Evolutionary conservation across 768 basidiomycete species (phyloP), one percentile per base, ranked within the genome.

Genomic region (Gelatoporia subvermispora): DNA sequence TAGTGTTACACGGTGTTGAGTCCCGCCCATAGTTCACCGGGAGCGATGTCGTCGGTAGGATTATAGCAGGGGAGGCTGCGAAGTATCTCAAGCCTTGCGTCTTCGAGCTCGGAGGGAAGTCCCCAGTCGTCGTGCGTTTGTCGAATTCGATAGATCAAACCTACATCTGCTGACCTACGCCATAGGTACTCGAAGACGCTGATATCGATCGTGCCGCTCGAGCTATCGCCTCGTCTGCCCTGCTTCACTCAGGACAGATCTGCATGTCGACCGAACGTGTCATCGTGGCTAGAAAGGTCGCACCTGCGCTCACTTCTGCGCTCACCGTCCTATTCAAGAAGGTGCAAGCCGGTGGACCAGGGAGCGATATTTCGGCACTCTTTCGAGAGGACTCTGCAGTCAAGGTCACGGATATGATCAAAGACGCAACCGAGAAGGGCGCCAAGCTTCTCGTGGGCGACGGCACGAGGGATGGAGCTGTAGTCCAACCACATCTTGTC

Each of bases 231-330:
- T 68, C 54, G 24, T 72, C 72, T 16, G 69, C 77, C 2, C 66
- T 78, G 56, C 43, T 69, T 0, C 66, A 75, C 57, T 76, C 75
- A 11, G 78, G 79, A 1, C 78, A 81, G 63, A 68, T 79, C 37
- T 81, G 79, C 64, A 78, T 81, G 75, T 77, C 78, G 1, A 74
- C 77, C 8, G 77, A 78, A 55, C 74, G 79, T 7, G 72, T 80
- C n/a, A 75, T 81, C 38, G 74, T 73, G 24, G 76, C 78, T 52
- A 62, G 69, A 16, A 65, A 59, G 8, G 63, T 72, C 11, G 68
- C 73, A 9, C 61, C 69, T 1, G 47, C 48, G 1, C 66, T 80
- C 11, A 58, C 72, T 11, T 47, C 58, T 3, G 54, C 67, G 9
- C 59, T 81, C 15, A 62, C 62, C 31, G 47, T 53, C 2, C 61